Percentiles rank a stretch among this genome's conserved stretches.
These are phyloP conservation scores for Ustilago esculenta DNA, from an alignment of 1,284 basidiomycete genomes.

Conservation along the genomic window DNA sequence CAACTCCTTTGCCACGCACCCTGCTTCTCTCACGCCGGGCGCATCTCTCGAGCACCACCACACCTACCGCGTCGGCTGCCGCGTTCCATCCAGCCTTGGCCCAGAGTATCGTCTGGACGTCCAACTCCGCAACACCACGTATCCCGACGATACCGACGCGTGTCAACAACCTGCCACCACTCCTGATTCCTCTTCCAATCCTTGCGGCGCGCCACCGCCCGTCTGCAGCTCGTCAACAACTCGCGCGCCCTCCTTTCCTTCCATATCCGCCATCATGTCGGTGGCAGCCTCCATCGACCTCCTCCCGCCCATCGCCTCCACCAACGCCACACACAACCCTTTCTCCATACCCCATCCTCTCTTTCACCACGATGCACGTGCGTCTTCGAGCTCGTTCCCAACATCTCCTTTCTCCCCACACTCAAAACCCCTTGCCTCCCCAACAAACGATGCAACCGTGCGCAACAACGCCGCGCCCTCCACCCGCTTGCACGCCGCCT, in stretches of 20 bases:
- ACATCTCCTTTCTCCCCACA: slow-evolving; percentile 10
- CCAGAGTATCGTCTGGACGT: slow-evolving; percentile 15
- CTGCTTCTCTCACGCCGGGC: not conserved
- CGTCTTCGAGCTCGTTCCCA: slow-evolving; percentile 11
- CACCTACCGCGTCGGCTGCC: slow-evolving; percentile 12
- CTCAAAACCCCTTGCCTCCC: slow-evolving; percentile 2
- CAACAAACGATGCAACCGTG: not conserved
- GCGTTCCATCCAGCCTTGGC: slow-evolving; percentile 22
- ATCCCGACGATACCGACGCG: slow-evolving; percentile 1
- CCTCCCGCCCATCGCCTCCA: slow-evolving; percentile 22
- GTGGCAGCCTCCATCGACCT: slow-evolving; percentile 24
- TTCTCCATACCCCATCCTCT: slow-evolving; percentile 47
- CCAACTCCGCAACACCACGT: too few relatives aligned
- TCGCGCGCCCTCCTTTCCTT: not conserved
- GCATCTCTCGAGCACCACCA: not conserved
- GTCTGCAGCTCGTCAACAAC: not conserved
- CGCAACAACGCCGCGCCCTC: slow-evolving; percentile 24
- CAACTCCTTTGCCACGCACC: slow-evolving; percentile 7
- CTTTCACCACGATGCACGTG: slow-evolving; percentile 19
- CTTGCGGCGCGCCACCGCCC: too few relatives aligned
- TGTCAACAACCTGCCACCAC: too few relatives aligned
- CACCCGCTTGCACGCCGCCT: slow-evolving; percentile 9
- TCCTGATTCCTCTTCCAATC: too few relatives aligned
- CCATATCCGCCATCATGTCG: slow-evolving; percentile 14
- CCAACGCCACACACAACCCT: slow-evolving; percentile 27